These are phyloP conservation scores for Kokia cookei DNA, from an alignment of 441 rosid species.

Conservation along the genomic window DNA sequence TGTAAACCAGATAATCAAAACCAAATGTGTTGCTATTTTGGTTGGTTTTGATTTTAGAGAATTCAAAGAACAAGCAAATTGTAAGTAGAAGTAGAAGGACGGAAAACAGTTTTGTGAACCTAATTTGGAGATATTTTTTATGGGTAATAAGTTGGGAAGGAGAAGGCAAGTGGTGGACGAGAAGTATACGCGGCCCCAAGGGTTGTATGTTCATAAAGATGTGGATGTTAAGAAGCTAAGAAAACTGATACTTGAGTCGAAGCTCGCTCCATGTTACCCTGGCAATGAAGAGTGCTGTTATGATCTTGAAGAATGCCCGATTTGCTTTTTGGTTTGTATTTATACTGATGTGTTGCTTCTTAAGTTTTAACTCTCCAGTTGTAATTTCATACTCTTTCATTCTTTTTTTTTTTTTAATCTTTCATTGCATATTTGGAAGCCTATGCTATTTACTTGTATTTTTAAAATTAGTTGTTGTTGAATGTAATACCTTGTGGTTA, in stretches of 20 bases:
- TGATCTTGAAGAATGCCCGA: constrained; percentile 95
- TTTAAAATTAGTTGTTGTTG: background rate
- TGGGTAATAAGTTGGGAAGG: constrained; percentile 97
- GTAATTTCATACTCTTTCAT: background rate
- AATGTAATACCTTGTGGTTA: background rate
- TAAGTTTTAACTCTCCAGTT: background rate
- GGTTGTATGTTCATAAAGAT: constrained; percentile 84
- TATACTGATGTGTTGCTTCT: background rate
- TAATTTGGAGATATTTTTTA: constrained; percentile 22
- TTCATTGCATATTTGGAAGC: background rate
- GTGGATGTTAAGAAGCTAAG: constrained; percentile 93
- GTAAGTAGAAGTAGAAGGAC: background rate
- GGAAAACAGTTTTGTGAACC: background rate
- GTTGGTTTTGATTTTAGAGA: constrained; percentile 9
- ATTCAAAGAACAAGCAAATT: constrained; percentile 1
- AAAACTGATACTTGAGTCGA: constrained; percentile 89
- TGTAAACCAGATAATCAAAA: background rate
- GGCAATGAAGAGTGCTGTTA: constrained; percentile 71
- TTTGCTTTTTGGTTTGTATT: constrained; percentile 87
- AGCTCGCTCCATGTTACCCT: constrained; percentile 96
- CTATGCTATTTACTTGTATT: background rate
- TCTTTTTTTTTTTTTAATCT: background rate
- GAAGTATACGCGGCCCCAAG: constrained; percentile 86
- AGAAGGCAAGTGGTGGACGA: constrained; percentile 89
- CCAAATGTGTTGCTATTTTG: background rate